A percentile compares a stretch with the other conserved stretches of the same genome.
These are phyloP conservation scores for Cutaneotrichosporon sp. DNA, from an alignment of 1,284 basidiomycete species.

Conservation along the genomic window DNA sequence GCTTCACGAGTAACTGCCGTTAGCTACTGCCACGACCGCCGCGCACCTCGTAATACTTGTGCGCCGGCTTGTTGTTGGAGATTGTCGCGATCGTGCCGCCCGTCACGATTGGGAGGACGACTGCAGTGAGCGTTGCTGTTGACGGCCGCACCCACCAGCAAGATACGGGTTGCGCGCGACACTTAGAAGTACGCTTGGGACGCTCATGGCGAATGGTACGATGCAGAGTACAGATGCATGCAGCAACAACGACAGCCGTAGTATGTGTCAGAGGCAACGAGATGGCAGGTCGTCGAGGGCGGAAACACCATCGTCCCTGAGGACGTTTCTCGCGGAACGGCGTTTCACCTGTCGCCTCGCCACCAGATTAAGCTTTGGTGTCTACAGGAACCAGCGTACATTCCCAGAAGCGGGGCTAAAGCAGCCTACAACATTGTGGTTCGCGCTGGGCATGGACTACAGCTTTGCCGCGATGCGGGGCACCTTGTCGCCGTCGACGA, in stretches of 20 bases:
- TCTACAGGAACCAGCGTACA: too few relatives aligned
- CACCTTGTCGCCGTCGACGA: background rate
- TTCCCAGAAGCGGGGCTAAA: too few relatives aligned
- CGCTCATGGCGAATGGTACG: background rate
- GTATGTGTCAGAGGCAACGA: too few relatives aligned
- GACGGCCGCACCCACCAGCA: constrained; percentile 49
- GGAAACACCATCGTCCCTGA: too few relatives aligned
- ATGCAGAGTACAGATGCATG: too few relatives aligned
- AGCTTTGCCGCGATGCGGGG: background rate
- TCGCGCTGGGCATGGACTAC: too few relatives aligned
- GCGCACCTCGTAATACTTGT: constrained; percentile 43
- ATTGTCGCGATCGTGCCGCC: constrained; percentile 53
- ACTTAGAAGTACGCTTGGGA: constrained; percentile 52
- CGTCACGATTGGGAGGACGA: constrained; percentile 58
- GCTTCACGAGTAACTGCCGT: constrained; percentile 4
- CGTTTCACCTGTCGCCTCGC: too few relatives aligned
- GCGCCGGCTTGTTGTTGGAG: background rate
- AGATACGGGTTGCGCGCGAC: constrained; percentile 58
- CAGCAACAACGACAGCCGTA: too few relatives aligned
- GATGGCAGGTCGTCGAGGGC: too few relatives aligned
- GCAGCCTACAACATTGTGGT: too few relatives aligned
- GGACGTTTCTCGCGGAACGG: too few relatives aligned
- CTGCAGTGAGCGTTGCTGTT: constrained; percentile 12
- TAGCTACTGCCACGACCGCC: background rate
- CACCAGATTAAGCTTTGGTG: too few relatives aligned